Conservation (phyloP, 1,139 yeast genomes). For the Entelexis paramagnoliae region DNA sequence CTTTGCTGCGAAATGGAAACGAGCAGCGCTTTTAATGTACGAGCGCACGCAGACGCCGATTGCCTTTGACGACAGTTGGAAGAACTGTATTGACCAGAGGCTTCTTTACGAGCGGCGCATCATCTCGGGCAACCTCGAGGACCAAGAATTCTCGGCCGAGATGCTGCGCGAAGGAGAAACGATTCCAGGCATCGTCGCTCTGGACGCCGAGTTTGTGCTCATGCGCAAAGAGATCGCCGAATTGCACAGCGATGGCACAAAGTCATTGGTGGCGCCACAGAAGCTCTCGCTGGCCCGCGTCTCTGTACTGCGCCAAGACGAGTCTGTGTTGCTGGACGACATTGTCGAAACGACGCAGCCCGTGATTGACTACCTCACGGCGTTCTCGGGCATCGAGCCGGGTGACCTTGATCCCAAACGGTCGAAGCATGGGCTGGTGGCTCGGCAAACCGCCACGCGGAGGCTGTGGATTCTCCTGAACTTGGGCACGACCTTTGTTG, state of each 20-base stretch:
- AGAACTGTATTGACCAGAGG: slow-evolving; percentile 44
- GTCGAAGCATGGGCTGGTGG: slow-evolving; percentile 64
- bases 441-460: slow-evolving; percentile 75
- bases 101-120: slow-evolving; percentile 69
- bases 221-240: slow-evolving; percentile 73
- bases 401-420: slow-evolving; percentile 72
- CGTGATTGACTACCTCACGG: slow-evolving; percentile 78
- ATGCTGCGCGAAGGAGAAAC: slow-evolving; percentile 50
- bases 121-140: slow-evolving; percentile 57
- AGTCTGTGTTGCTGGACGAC: slow-evolving; percentile 85
- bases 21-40: slow-evolving; percentile 60
- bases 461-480: slow-evolving; percentile 81
- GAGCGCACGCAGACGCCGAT: slow-evolving; percentile 32
- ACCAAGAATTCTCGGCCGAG: slow-evolving; percentile 47
- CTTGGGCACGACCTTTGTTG: slow-evolving; percentile 84
- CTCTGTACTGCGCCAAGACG: slow-evolving; percentile 65
- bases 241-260: slow-evolving; percentile 58
- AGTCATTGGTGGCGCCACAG: slow-evolving; percentile 62
- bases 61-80: slow-evolving; percentile 37
- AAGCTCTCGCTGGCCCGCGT: slow-evolving; percentile 75
- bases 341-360: slow-evolving; percentile 61
- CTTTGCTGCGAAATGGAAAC: slow-evolving; percentile 67
- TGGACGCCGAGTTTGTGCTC: slow-evolving; percentile 94
- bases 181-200: slow-evolving; percentile 74
- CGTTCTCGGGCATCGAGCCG: slow-evolving; percentile 82